phyloP scores from a whole-genome alignment of 495 filamentous ascomycete genomes.

The Recurvomyces mirabilis region DNA sequence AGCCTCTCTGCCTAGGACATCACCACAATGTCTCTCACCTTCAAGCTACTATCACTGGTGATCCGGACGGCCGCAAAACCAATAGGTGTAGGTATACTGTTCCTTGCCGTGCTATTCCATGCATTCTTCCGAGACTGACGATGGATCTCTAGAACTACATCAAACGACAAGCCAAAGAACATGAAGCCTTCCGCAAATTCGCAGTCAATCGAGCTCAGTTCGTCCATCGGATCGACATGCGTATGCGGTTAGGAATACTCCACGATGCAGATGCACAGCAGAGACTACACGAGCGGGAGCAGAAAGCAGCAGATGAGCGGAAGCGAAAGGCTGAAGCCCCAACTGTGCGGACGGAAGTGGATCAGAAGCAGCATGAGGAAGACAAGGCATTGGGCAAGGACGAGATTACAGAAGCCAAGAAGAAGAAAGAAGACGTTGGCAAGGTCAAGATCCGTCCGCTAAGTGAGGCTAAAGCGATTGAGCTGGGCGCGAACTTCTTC shows the following conservation, averaged over 20 bases:
- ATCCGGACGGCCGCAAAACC: slow-evolving; percentile 64
- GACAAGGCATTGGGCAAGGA: slow-evolving; percentile 33
- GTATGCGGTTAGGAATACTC: slow-evolving; percentile 69
- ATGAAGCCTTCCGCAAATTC: slow-evolving; percentile 71
- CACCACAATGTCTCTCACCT: slow-evolving; percentile 45
- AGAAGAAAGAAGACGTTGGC: slow-evolving; percentile 23
- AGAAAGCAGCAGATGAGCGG: slow-evolving; percentile 38
- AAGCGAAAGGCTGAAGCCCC: slow-evolving; percentile 55
- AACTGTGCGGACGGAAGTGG: slow-evolving; percentile 69
- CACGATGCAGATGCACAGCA: slow-evolving; percentile 61
- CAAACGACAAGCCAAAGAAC: slow-evolving; percentile 88
- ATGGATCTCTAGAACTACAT: slow-evolving; percentile 95
- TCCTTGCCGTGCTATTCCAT: too few relatives aligned
- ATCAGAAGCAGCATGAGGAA: slow-evolving; percentile 43
- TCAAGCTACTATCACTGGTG: slow-evolving; percentile 58
- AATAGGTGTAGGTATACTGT: slow-evolving; percentile 50
- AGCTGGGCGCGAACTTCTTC: slow-evolving; percentile 89
- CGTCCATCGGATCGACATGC: slow-evolving; percentile 91
- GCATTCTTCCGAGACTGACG: too few relatives aligned
- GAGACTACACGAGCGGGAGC: slow-evolving; percentile 37
- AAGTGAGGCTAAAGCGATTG: slow-evolving; percentile 86
- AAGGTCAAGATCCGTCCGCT: slow-evolving; percentile 54
- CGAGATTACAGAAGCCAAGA: slow-evolving; percentile 39
- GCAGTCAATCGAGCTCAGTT: slow-evolving; percentile 68
- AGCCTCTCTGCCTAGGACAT: background rate